phyloP scores from a whole-genome alignment of 202 grass and related monocot species.

The Dendrocalamus latiflorus region DNA sequence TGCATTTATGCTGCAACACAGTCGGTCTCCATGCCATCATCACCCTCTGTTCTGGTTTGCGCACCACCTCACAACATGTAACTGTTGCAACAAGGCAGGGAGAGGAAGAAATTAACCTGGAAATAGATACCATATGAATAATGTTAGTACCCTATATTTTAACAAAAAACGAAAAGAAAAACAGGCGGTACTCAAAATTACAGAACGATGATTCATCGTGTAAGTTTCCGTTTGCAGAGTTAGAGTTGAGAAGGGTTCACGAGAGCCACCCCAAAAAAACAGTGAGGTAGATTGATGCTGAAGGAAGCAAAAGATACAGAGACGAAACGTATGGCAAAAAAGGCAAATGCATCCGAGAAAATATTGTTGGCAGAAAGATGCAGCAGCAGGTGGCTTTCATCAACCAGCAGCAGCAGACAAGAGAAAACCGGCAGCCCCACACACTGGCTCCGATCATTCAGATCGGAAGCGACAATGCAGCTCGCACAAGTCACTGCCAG shows the following conservation, averaged over 20 bases:
- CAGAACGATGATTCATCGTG: background rate
- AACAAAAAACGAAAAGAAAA: background rate
- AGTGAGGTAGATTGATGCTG: conserved; percentile 18
- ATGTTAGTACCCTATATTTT: background rate
- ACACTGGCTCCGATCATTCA: background rate
- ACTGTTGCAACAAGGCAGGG: background rate
- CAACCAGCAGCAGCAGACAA: background rate
- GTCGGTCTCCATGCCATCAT: background rate
- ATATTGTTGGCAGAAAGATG: conserved; percentile 13
- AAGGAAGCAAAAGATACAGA: conserved; percentile 27
- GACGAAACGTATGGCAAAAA: conserved; percentile 18
- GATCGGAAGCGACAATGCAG: conserved; percentile 16
- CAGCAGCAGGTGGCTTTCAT: conserved; percentile 20
- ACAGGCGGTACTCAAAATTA: background rate
- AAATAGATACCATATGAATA: background rate
- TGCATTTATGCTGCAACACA: background rate
- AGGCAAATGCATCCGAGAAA: background rate
- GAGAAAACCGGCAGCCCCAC: background rate
- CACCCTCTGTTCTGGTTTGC: background rate
- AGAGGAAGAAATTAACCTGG: background rate
- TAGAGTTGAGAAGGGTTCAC: background rate
- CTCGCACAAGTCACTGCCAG: conserved; percentile 8
- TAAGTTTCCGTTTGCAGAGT: background rate
- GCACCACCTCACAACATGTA: background rate
- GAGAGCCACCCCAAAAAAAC: background rate